These are phyloP conservation scores for Penicillium sp. DNA, from an alignment of 2,329 filamentous ascomycete species.

Conservation along the genomic window DNA sequence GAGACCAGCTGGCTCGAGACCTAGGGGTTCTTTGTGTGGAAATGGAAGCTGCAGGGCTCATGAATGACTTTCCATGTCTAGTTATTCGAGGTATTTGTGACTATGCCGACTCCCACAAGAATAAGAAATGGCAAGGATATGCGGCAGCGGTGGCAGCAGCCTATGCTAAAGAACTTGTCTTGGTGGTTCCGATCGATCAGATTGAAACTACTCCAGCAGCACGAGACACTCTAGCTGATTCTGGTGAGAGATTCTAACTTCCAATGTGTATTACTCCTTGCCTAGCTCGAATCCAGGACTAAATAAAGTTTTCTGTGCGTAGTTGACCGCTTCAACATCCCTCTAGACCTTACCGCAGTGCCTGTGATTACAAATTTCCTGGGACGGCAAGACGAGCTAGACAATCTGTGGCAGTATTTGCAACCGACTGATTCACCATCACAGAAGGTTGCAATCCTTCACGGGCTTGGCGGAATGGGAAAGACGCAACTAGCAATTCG, in stretches of 20 bases:
- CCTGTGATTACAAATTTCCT: too few species aligned
- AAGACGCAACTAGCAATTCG: too few species aligned
- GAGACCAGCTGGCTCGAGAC: background rate
- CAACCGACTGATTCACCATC: constrained; percentile 3
- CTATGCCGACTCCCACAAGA: background rate
- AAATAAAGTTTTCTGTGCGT: too few species aligned
- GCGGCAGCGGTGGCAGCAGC: background rate
- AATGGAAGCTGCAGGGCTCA: background rate
- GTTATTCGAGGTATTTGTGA: background rate
- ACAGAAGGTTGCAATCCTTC: constrained; percentile 17
- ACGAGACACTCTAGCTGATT: background rate
- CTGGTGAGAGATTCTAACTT: too few species aligned
- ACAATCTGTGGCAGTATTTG: too few species aligned
- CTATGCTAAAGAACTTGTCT: too few species aligned
- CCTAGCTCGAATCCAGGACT: too few species aligned
- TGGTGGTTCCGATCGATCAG: background rate
- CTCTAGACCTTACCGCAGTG: too few species aligned
- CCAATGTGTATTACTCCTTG: too few species aligned
- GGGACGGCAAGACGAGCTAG: too few species aligned
- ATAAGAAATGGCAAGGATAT: background rate
- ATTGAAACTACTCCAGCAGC: background rate
- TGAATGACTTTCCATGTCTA: background rate
- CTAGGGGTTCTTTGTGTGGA: background rate
- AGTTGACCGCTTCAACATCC: too few species aligned
- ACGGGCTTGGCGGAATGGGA: constrained; percentile 26